Evolutionary conservation across 768 basidiomycete species (phyloP).

Genomic region (Kwoniella dejecticola): DNA sequence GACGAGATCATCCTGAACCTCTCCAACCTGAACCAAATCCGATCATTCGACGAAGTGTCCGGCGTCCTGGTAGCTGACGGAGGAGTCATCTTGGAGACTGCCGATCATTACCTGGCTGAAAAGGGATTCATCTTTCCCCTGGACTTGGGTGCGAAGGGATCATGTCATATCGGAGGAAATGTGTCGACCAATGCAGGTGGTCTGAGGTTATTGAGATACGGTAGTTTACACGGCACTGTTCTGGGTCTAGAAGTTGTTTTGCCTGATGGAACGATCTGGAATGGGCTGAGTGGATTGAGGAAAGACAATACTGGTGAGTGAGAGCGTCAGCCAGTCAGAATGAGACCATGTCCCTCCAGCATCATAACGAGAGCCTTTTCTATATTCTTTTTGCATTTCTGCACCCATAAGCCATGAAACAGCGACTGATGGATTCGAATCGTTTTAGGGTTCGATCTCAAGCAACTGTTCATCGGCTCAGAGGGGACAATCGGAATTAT

Average conservation of each 20-base stretch:
- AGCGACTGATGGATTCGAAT: too few species aligned
- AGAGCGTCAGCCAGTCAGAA: not conserved
- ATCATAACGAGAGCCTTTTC: too few species aligned
- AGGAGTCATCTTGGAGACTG: constrained; percentile 85
- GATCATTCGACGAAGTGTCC: constrained; percentile 59
- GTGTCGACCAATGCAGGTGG: constrained; percentile 97
- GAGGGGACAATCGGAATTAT: constrained; percentile 96
- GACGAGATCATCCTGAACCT: constrained; percentile 87
- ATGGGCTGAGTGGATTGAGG: constrained; percentile 80
- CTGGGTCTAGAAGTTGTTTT: constrained; percentile 94
- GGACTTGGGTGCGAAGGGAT: constrained; percentile 93
- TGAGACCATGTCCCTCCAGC: not conserved
- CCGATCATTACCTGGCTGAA: constrained; percentile 81
- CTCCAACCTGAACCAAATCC: constrained; percentile 70
- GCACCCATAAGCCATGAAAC: too few species aligned
- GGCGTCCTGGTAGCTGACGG: constrained; percentile 91
- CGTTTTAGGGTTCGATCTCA: constrained; percentile 91
- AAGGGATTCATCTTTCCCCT: constrained; percentile 94
- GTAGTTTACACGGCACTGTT: constrained; percentile 90
- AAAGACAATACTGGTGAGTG: constrained; percentile 95
- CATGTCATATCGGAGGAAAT: constrained; percentile 98
- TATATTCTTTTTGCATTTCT: too few species aligned
- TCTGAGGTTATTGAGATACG: constrained; percentile 89
- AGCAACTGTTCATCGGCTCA: constrained; percentile 96
- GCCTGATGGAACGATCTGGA: constrained; percentile 87